These are phyloP conservation scores for Fusarium oxysporum DNA, from an alignment of 2,329 filamentous ascomycete species.

Conservation along the genomic window DNA sequence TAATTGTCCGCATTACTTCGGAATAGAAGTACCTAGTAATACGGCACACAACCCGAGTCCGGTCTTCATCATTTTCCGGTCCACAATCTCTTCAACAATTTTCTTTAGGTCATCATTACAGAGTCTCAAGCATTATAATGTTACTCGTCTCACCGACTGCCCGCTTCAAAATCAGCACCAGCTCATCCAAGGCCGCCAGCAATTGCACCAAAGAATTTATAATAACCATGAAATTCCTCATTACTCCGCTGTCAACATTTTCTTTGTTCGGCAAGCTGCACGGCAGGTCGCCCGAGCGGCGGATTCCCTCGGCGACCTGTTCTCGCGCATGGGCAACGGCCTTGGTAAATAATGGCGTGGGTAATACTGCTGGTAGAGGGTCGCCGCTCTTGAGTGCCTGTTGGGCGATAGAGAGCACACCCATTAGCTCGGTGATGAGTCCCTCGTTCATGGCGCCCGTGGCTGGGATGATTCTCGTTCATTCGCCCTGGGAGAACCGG, in stretches of 20 bases:
- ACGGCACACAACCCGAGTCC: not conserved
- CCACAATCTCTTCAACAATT: not conserved
- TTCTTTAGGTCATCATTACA: not conserved
- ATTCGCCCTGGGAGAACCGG: not conserved
- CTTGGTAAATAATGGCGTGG: not conserved
- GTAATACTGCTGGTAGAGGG: not conserved
- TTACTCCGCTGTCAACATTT: not conserved
- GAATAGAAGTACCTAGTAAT: not conserved
- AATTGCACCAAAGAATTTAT: not conserved
- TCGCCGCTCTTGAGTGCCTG: not conserved
- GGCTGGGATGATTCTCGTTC: not conserved
- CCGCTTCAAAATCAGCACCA: not conserved
- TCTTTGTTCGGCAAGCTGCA: not conserved
- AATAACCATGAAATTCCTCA: not conserved
- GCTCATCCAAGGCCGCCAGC: not conserved
- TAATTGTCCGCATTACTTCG: not conserved
- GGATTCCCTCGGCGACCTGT: not conserved
- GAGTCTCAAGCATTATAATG: not conserved
- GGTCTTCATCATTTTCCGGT: not conserved
- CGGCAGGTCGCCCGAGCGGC: not conserved
- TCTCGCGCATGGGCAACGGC: not conserved
- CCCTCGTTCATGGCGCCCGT: not conserved
- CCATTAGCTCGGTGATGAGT: not conserved
- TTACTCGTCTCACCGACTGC: not conserved
- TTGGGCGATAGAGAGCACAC: not conserved